Evolutionary conservation across 2,329 filamentous ascomycete species (phyloP).

Genomic region (Scleromitrula shiraiana): DNA sequence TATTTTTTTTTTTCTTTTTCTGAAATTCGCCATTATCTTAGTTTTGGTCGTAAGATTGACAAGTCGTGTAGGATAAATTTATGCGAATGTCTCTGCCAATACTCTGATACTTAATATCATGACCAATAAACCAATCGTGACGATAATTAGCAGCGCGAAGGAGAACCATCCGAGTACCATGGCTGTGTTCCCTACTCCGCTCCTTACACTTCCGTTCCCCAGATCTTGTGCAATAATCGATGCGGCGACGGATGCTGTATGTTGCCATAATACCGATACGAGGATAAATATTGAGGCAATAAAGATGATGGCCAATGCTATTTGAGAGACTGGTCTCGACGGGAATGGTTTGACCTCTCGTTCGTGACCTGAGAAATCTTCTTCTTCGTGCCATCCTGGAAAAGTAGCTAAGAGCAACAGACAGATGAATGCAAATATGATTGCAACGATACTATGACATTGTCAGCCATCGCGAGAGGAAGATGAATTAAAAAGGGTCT

Average conservation of each 20-base stretch:
- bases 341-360: constrained; percentile 92
- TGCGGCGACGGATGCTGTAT: constrained; percentile 92
- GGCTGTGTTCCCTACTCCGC: constrained; percentile 83
- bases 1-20: constrained; percentile 2
- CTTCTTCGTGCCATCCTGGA: constrained; percentile 93
- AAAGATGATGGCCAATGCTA: constrained; percentile 88
- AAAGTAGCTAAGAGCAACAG: constrained; percentile 93
- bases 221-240: constrained; percentile 90
- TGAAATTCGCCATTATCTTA: no score
- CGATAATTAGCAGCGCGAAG: constrained; percentile 85
- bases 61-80: no score
- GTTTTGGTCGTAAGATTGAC: no score
- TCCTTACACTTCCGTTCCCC: constrained; percentile 79
- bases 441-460: constrained; percentile 73
- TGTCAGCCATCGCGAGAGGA: constrained; percentile 13
- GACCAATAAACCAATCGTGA: constrained; percentile 87
- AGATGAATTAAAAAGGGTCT: constrained; percentile 33
- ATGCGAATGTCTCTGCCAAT: constrained; percentile 47
- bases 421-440: constrained; percentile 94
- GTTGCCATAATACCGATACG: constrained; percentile 80
- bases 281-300: constrained; percentile 62
- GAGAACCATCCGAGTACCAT: constrained; percentile 99
- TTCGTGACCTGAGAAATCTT: constrained; percentile 71
- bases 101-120: constrained; percentile 94
- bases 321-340: constrained; percentile 82